Evolutionary conservation across 2,329 filamentous ascomycete genomes (phyloP).

Genomic region (Tolypocladium amazonense): DNA sequence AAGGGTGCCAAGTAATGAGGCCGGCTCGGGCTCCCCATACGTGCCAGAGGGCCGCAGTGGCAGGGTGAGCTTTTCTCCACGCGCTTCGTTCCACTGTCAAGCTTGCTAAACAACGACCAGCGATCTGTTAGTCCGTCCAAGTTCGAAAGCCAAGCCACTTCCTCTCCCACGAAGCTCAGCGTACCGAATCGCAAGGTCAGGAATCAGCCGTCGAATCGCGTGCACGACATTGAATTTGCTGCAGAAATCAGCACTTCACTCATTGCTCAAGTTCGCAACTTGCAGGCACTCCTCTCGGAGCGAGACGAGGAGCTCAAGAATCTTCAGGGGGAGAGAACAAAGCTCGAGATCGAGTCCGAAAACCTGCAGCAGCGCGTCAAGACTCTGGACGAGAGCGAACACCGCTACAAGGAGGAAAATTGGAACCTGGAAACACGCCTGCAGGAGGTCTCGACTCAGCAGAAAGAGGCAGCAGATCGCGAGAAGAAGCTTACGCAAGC

Average conservation of each 20-base stretch:
- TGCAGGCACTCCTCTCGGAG: constrained; percentile 76
- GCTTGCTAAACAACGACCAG: constrained; percentile 25
- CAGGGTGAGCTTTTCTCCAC: constrained; percentile 32
- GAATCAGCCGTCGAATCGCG: constrained; percentile 78
- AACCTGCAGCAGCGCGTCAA: constrained; percentile 70
- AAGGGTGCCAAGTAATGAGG: constrained; percentile 62
- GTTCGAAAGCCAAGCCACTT: constrained; percentile 74
- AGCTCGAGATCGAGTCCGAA: constrained; percentile 74
- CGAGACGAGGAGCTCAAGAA: constrained; percentile 78
- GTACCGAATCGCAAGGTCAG: constrained; percentile 81
- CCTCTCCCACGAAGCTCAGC: constrained; percentile 79
- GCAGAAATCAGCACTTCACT: constrained; percentile 94
- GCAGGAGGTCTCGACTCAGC: constrained; percentile 66
- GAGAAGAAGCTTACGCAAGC: constrained; percentile 72
- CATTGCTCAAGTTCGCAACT: constrained; percentile 82
- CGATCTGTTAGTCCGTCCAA: constrained; percentile 63
- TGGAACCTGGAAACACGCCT: constrained; percentile 93
- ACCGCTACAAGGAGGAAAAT: constrained; percentile 95
- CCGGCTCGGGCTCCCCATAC: constrained; percentile 39
- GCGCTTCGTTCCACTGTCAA: neutral
- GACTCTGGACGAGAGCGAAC: constrained; percentile 82
- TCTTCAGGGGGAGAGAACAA: constrained; percentile 62
- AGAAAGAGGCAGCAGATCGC: constrained; percentile 68
- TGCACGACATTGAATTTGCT: constrained; percentile 97
- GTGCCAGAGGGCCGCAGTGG: constrained; percentile 40